Conservation (phyloP, 192 early-diverging fungal species). For the Coemansia sp. region DNA sequence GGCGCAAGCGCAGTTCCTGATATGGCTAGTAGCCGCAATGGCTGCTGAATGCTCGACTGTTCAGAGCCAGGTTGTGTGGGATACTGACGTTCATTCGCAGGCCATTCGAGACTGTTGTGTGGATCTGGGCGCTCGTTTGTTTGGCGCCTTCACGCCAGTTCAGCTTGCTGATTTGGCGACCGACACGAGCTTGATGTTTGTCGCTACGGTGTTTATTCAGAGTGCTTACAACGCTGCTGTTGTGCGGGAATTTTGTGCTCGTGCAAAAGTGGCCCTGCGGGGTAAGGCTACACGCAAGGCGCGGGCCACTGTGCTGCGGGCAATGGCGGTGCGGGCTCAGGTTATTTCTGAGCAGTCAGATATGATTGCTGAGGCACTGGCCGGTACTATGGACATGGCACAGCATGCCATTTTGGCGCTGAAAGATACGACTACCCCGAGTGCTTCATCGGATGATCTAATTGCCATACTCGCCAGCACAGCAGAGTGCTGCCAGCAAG, state of each 20-base stretch:
- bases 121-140: conserved; percentile 3
- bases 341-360: conserved; percentile 2
- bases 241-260: conserved; percentile 1
- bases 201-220: conserved; percentile 23
- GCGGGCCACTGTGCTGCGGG: neutral
- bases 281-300: neutral
- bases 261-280: neutral
- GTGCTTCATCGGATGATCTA: neutral
- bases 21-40: conserved; percentile 16
- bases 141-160: neutral
- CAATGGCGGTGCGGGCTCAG: conserved; percentile 12
- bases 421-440: neutral
- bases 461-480: conserved; percentile 9
- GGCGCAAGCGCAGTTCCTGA: neutral
- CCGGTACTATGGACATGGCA: neutral
- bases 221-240: neutral
- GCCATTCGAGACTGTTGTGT: conserved; percentile 8
- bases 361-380: neutral
- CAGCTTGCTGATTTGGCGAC: neutral
- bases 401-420: neutral
- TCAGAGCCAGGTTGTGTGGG: conserved; percentile 18
- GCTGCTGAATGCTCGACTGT: neutral
- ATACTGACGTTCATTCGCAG: conserved; percentile 4
- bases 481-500: conserved; percentile 13
- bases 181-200: conserved; percentile 9